Base-by-base conservation (phyloP, 805 yeast species). In the Zygotorulaspora florentina region DNA sequence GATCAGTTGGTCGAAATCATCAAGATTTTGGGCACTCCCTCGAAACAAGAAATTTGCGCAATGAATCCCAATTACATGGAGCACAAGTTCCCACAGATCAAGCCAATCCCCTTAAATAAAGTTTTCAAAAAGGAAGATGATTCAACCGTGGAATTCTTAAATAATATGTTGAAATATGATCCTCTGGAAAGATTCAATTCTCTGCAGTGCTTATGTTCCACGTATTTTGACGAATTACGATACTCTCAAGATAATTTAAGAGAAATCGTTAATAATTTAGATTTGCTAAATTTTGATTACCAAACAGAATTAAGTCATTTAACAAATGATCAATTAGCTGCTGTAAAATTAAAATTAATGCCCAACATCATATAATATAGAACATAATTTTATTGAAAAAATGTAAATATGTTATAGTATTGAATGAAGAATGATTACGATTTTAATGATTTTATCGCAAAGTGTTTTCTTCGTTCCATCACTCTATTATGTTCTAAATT, bases 51-150 rank as follows among this genome's bases (percentile, higher is more conserved):
- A 67, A 91, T 91, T 55, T 79, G 82, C 62, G 79, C 89, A 50
- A 93, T 91, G 99, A 91, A 91, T 68, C 96, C 96, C 42, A 90
- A 88, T 66, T 93, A 91, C 69, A 87, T 88, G 84, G 98, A 93
- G 66, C 97, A 91, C 69, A 88, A 87, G 62, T 91, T 91, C 74
- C 98, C 99, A 8, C 79, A 77, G 50, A 85, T 85, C 55, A 83
- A 83, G 64, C 86, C 91, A 45, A 85, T 85, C 33, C 91, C 91
- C 35, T 68, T 85, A 48, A 63, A 70, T 30, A 82, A 80, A 56
- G 82, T 85, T 17, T 84, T 84, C 66, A 81, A 81, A 61, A 56
- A 64, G 17, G 70, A 69, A 45, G 72, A 70, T 38, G 78, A 51
- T 46, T 65, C 48, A 74, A 79, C 70, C 50, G 75, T 83, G 18